Base-by-base conservation (phyloP, 169 alveolate genomes). In the Plasmodium relictum region DNA sequence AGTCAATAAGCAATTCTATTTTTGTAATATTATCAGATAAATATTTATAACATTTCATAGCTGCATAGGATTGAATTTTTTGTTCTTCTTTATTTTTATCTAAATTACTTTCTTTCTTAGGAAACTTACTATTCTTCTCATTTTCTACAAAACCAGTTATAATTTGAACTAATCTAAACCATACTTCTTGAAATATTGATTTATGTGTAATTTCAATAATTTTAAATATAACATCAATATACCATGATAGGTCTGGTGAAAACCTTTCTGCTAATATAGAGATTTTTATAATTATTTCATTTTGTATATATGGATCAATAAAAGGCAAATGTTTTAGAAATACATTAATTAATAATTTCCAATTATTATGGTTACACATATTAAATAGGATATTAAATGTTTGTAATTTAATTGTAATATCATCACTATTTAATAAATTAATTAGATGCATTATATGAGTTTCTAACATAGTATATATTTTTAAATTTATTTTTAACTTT, bases 131-230 rank as follows among this genome's bases (percentile, higher is more conserved):
- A 6, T 58, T 42, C 18, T 48, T 76, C 31, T 87, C 52, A 8
- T 59, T 48, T 58, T 76, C 78, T 42, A 96, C 98, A 54, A 76
- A 71, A 3, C 85, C 78, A 8, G 74, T 73, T 20, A 91, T 26
- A 0, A 94, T 31, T 69, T 83, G 91, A 0, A 83, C 91, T 3
- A 68, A 56, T 41, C 97, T 88, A 50, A 88, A 94, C 94, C 98
- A 95, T 22, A 95, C 95, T 66, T 97, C 98, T 20, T 96, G 97
- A 41, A 96, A 90, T 0, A 96, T 98, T 73, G 88, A 94, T 86
- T 96, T 98, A 41, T 98, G 99, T 2, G 99, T 97, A 69, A 93
- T 95, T 65, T 95, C 96, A 37, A 97, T 95, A 87, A 98, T 91
- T 87, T 96, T 97, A 44, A 97, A 96, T 58, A 98, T 94, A 6